Conservation (phyloP, 495 filamentous ascomycete genomes). For the Cladorrhinum samala region DNA sequence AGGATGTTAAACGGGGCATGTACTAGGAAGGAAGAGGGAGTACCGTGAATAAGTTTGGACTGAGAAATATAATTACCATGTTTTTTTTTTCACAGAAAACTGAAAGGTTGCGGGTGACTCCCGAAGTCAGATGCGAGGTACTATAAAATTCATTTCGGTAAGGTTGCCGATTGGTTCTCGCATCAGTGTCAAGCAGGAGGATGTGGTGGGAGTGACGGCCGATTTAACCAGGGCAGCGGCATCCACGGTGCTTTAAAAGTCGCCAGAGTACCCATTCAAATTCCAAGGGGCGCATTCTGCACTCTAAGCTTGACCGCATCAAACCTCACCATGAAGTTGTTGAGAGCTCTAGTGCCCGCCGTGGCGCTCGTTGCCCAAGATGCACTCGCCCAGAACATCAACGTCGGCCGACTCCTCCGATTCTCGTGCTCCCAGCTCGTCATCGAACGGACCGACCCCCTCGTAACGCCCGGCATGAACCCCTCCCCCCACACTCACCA, state of each 20-base stretch:
- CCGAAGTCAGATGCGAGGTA: not conserved
- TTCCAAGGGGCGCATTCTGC: not conserved
- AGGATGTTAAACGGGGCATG: too few species aligned
- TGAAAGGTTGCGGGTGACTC: not conserved
- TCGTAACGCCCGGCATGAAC: conserved; percentile 30
- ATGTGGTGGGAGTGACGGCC: too few species aligned
- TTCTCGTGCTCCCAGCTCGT: conserved; percentile 39
- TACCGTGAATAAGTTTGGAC: too few species aligned
- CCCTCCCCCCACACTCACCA: conserved; percentile 37
- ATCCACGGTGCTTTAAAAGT: not conserved
- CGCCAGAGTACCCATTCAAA: not conserved
- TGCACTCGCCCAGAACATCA: not conserved
- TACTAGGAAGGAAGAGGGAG: too few species aligned
- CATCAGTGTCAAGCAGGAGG: not conserved
- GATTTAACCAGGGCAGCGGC: not conserved
- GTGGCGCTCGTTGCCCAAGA: too few species aligned
- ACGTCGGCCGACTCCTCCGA: conserved; percentile 18
- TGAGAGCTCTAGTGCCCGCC: not conserved
- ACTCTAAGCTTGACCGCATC: not conserved
- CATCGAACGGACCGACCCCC: conserved; percentile 33
- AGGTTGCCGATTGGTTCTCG: not conserved
- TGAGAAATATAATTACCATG: not conserved
- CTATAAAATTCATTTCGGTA: not conserved
- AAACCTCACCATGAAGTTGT: not conserved
- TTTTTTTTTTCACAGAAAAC: too few species aligned